Evolutionary conservation across 1,284 basidiomycete species (phyloP).

Genomic region (Ceratobasidium sp.): DNA sequence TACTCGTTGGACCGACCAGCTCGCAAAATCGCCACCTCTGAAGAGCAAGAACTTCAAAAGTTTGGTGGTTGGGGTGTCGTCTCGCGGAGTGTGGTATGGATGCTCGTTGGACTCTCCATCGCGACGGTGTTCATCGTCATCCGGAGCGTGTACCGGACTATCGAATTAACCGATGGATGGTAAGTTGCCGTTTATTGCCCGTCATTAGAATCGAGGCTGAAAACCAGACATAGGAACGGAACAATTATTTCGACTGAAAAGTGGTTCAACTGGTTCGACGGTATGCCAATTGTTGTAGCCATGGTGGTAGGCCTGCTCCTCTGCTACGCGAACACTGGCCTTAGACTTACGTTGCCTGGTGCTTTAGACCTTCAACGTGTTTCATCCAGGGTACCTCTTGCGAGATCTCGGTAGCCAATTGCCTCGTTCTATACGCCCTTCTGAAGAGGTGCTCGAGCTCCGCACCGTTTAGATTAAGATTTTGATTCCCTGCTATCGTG

Average conservation of each 20-base stretch:
- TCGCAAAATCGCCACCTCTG: neutral
- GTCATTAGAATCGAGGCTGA: neutral
- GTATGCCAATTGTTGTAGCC: slow-evolving; percentile 44
- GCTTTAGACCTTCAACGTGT: slow-evolving; percentile 33
- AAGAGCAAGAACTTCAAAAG: neutral
- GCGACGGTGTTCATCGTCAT: slow-evolving; percentile 45
- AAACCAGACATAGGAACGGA: slow-evolving; percentile 40
- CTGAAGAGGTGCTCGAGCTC: slow-evolving; percentile 5
- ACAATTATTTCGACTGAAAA: slow-evolving; percentile 42
- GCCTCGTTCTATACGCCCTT: slow-evolving; percentile 18
- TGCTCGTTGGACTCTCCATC: slow-evolving; percentile 46
- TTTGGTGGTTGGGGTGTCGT: slow-evolving; percentile 23
- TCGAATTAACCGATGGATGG: slow-evolving; percentile 44
- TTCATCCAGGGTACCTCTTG: slow-evolving; percentile 37
- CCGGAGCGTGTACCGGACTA: slow-evolving; percentile 47
- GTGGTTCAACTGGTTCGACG: slow-evolving; percentile 47
- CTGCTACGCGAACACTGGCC: neutral
- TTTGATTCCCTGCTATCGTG: neutral
- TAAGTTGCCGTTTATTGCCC: neutral
- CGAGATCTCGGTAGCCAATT: neutral
- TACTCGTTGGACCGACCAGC: slow-evolving; percentile 20
- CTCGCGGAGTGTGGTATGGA: slow-evolving; percentile 36
- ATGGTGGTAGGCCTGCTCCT: slow-evolving; percentile 25
- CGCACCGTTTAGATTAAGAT: neutral
- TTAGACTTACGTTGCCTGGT: neutral